A percentile compares a stretch with the other conserved stretches of the same genome.
These are phyloP conservation scores for Persicaria tinctoria DNA, from an alignment of 148 eudicot species.

Conservation along the genomic window DNA sequence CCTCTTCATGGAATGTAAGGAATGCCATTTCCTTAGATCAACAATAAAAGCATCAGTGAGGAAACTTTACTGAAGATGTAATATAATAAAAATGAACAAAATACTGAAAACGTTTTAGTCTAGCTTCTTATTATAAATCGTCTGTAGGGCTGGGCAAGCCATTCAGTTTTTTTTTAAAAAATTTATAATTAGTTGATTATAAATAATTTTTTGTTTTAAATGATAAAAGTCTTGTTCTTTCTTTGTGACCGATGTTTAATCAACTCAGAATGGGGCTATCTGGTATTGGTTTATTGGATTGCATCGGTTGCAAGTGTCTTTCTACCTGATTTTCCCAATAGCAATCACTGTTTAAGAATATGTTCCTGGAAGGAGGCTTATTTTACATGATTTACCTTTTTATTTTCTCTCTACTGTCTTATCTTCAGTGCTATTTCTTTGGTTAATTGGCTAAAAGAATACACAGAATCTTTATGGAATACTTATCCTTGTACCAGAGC, in stretches of 20 bases:
- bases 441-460: not conserved
- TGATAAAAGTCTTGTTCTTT: not conserved
- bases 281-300: not conserved
- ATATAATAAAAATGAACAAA: no score
- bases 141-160: not conserved
- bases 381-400: not conserved
- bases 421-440: not conserved
- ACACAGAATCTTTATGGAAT: not conserved
- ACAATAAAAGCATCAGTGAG: not conserved
- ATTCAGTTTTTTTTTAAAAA: not conserved
- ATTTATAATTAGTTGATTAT: no score
- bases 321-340: not conserved
- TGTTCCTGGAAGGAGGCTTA: not conserved
- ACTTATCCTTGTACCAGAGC: slow-evolving; percentile 1
- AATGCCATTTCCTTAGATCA: not conserved
- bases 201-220: no score
- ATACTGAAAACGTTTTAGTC: not conserved
- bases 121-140: not conserved
- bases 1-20: not conserved
- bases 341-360: not conserved
- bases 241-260: not conserved
- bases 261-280: not conserved
- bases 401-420: not conserved
- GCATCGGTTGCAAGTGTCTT: slow-evolving; percentile 2
- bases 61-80: not conserved